phyloP scores from a whole-genome alignment of 2,329 filamentous ascomycete species.

The Aspergillus japonicus region DNA sequence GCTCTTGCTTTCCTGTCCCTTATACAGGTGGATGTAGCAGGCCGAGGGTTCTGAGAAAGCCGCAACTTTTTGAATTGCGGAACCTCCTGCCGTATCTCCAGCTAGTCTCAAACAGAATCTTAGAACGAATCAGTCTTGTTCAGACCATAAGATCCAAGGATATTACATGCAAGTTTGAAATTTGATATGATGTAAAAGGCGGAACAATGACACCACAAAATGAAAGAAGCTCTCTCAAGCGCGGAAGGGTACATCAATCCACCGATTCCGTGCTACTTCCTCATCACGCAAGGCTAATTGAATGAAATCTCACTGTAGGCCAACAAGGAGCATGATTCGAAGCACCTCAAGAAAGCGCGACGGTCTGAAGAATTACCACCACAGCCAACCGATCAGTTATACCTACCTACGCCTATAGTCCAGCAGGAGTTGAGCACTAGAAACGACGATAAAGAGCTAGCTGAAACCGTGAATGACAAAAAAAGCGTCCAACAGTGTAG shows the following conservation, averaged over 20 bases:
- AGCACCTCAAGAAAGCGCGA: constrained; percentile 78
- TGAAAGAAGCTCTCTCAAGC: constrained; percentile 84
- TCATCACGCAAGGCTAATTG: constrained; percentile 19
- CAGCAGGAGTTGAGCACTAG: constrained; percentile 64
- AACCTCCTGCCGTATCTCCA: too few relatives aligned
- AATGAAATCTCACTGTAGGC: constrained; percentile 50
- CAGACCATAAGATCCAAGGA: too few relatives aligned
- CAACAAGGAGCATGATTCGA: constrained; percentile 60
- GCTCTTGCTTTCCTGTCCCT: neutral
- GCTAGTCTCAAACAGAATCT: too few relatives aligned
- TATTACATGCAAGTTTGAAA: neutral
- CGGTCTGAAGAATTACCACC: constrained; percentile 69
- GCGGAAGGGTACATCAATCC: constrained; percentile 60
- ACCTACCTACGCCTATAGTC: constrained; percentile 80
- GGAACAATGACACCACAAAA: constrained; percentile 46
- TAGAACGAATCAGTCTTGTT: too few relatives aligned
- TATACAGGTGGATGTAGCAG: neutral
- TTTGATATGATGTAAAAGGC: constrained; percentile 8
- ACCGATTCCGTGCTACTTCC: constrained; percentile 6
- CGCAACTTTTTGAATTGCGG: neutral
- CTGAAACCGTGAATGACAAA: constrained; percentile 64
- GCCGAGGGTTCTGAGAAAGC: neutral
- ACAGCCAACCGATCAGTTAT: constrained; percentile 60
- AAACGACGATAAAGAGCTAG: constrained; percentile 64
- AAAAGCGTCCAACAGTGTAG: constrained; percentile 52